These are phyloP conservation scores for Tetraselmis chui DNA, from an alignment of 139 green algal species.

Conservation along the genomic window DNA sequence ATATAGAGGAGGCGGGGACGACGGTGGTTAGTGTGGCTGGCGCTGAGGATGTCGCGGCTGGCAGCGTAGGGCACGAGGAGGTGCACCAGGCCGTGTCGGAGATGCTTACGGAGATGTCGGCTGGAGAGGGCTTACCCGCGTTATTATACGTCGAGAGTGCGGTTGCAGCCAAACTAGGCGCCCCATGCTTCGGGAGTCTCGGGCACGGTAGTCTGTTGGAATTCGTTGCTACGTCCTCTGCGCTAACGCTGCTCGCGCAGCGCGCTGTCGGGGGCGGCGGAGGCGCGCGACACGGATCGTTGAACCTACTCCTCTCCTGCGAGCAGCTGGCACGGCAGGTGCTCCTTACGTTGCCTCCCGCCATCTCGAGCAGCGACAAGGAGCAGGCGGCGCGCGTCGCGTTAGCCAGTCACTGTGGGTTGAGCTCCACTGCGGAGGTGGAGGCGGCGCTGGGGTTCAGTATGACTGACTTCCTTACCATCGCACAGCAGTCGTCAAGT, in stretches of 20 bases:
- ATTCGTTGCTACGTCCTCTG: not conserved
- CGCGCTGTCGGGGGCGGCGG: not conserved
- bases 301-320: not conserved
- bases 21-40: too few species aligned
- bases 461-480: not conserved
- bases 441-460: not conserved
- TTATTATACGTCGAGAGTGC: not conserved
- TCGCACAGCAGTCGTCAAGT: too few species aligned
- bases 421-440: not conserved
- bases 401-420: not conserved
- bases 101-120: not conserved
- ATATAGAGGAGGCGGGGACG: too few species aligned
- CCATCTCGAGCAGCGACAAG: too few species aligned
- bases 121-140: not conserved
- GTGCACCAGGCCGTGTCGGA: not conserved
- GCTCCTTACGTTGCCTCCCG: too few species aligned
- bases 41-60: too few species aligned
- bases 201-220: not conserved
- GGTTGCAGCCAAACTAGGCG: not conserved
- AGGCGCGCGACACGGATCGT: too few species aligned
- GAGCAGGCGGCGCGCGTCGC: not conserved
- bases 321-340: not conserved
- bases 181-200: not conserved
- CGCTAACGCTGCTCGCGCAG: not conserved
- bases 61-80: too few species aligned